Evolutionary conservation across 345 rosid species (phyloP).

Genomic region (Eucalyptus tenuipes): DNA sequence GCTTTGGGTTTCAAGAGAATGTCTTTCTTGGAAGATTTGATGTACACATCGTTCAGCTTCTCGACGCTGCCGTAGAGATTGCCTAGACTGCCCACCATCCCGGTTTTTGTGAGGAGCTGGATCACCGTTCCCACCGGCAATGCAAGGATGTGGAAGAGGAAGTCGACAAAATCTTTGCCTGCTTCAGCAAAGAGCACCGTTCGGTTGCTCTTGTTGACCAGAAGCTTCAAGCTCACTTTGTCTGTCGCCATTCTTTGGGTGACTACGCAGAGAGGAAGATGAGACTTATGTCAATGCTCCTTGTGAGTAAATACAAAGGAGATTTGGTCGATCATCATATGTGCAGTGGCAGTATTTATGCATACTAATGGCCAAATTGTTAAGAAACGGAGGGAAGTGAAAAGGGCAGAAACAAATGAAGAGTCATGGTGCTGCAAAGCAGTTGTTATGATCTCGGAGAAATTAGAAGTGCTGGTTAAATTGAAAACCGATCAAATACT

Average conservation of each 20-base stretch:
- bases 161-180: neutral
- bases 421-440: neutral
- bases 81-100: neutral
- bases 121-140: neutral
- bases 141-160: neutral
- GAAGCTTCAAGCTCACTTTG: neutral
- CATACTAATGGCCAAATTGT: neutral
- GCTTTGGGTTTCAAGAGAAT: neutral
- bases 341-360: neutral
- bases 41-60: neutral
- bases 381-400: neutral
- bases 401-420: neutral
- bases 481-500: too few relatives aligned
- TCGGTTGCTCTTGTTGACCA: neutral
- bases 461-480: too few relatives aligned
- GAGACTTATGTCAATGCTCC: neutral
- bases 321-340: neutral
- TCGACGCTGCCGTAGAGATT: neutral
- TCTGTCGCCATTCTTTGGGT: neutral
- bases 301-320: neutral
- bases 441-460: neutral
- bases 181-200: neutral
- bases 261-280: neutral
- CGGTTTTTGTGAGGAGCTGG: neutral
- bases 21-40: neutral